Evolutionary conservation across 805 yeast species (phyloP), one percentile per base, ranked within the genome.

Genomic region (Pichia eremophila): DNA sequence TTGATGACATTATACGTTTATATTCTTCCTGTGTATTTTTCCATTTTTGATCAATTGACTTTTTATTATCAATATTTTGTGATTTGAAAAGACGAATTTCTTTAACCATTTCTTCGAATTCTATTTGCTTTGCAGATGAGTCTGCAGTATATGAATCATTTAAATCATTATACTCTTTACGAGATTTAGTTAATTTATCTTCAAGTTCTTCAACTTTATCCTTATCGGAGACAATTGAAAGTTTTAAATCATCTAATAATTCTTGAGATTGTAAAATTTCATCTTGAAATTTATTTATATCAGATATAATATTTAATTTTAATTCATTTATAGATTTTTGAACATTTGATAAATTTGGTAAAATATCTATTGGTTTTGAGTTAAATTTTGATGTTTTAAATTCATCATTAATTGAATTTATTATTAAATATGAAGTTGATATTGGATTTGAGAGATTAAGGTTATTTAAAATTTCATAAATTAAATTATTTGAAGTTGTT

Each of bases 191-290:
- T 35, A 84, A 67, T 47, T 72, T 72, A 10, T 80, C 76, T 54
- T 82, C 83, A 35, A 82, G 61, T 2, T 72, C 71, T 45, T 82
- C 87, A 22, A 77, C 64, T 28, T 68, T 66, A 46, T 80, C 85
- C 19, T 73, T 71, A 55, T 77, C 77, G 47, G 83, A 83, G 40
- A 70, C 69, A 6, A 82, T 72, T 25, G 69, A 67, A 50, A 82
- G 84, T 31, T 70, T 71, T 19, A 79, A 57, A 27, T 74, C 68
- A 53, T 83, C 88, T 22, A 80, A 68, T 45, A 68, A 69, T 45
- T 81, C 83, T 58, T 83, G 85, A 4, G 78, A 52, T 54, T 70
- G 71, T 41, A 82, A 72, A 3, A 73, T 65, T 37, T 78, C 80
- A 48, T 82, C 89, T 52, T 81, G 81, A 44, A 72, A 67, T 17